phyloP scores from a whole-genome alignment of 2,329 filamentous ascomycete species.

The Alternaria brassicae region DNA sequence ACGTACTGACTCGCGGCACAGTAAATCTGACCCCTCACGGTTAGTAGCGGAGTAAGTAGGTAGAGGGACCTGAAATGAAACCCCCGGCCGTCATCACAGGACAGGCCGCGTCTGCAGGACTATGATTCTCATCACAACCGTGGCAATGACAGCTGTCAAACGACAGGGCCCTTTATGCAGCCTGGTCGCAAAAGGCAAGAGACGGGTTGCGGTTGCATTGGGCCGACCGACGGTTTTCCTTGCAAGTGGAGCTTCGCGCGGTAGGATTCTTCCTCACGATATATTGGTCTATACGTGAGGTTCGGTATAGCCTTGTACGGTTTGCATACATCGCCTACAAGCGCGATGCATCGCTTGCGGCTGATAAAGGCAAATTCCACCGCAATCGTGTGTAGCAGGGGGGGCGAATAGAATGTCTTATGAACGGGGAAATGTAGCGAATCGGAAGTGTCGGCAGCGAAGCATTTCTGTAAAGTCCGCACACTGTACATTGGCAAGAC shows the following conservation, averaged over 20 bases:
- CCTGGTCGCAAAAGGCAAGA: slow-evolving; percentile 12
- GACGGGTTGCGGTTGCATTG: slow-evolving; percentile 15
- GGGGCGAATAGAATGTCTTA: neutral
- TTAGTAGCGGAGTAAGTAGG: neutral
- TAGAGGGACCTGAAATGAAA: neutral
- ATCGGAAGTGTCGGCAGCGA: slow-evolving; percentile 11
- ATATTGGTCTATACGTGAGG: slow-evolving; percentile 5
- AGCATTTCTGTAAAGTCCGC: neutral
- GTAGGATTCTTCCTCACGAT: slow-evolving; percentile 7
- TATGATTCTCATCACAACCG: neutral
- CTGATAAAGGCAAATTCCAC: neutral
- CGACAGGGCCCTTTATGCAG: slow-evolving; percentile 10
- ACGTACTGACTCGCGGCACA: slow-evolving; percentile 4
- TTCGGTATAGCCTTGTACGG: neutral
- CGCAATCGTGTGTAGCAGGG: neutral
- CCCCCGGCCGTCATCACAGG: slow-evolving; percentile 6
- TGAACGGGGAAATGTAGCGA: neutral
- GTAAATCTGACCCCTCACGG: neutral
- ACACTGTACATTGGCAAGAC: neutral
- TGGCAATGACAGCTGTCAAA: slow-evolving; percentile 17
- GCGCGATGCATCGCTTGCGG: slow-evolving; percentile 1
- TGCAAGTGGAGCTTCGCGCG: slow-evolving; percentile 3
- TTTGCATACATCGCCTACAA: neutral
- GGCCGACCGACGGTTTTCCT: slow-evolving; percentile 6
- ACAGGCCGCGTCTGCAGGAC: slow-evolving; percentile 9